Percentiles rank a stretch among this genome's conserved stretches.
phyloP scores from a whole-genome alignment of 2,329 filamentous ascomycete species.

The Harringtonia lauricola region DNA sequence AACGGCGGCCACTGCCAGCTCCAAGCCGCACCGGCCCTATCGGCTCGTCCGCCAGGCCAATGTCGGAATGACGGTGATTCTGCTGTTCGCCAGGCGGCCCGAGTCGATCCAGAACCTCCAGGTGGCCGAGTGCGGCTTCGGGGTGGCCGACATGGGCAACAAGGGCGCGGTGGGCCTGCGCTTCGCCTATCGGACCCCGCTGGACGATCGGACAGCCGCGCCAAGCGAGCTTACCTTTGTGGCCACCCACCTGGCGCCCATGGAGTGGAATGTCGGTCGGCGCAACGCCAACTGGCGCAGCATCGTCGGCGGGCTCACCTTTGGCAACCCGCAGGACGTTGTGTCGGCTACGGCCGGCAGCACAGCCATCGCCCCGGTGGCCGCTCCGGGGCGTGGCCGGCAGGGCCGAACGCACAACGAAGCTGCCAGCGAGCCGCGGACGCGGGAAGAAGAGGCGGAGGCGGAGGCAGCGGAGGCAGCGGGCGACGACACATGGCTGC shows the following conservation, averaged over 20 bases:
- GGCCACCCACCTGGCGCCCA: slow-evolving; percentile 76
- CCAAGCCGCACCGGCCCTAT: slow-evolving; percentile 41
- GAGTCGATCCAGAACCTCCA: slow-evolving; percentile 54
- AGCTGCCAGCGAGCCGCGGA: slow-evolving; percentile 11
- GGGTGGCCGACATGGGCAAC: slow-evolving; percentile 81
- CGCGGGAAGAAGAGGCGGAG: slow-evolving; percentile 25
- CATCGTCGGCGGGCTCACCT: slow-evolving; percentile 72
- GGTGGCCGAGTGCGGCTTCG: slow-evolving; percentile 75
- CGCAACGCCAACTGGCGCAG: slow-evolving; percentile 83
- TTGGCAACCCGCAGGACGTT: slow-evolving; percentile 43
- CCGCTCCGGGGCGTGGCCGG: slow-evolving; percentile 1
- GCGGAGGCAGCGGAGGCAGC: slow-evolving; percentile 11
- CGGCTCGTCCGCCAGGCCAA: slow-evolving; percentile 61
- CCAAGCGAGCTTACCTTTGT: slow-evolving; percentile 69
- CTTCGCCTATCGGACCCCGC: slow-evolving; percentile 43
- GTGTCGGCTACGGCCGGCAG: not conserved
- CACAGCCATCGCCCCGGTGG: not conserved
- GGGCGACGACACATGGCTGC: slow-evolving; percentile 23
- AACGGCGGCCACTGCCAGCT: too few relatives aligned
- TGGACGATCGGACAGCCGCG: slow-evolving; percentile 18
- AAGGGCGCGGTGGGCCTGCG: slow-evolving; percentile 84
- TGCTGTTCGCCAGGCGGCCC: slow-evolving; percentile 67
- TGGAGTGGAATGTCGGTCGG: slow-evolving; percentile 65
- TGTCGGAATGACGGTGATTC: slow-evolving; percentile 79
- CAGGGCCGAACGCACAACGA: slow-evolving; percentile 10